phyloP scores from a whole-genome alignment of 2,329 filamentous ascomycete species.

The Elsinoe batatas region DNA sequence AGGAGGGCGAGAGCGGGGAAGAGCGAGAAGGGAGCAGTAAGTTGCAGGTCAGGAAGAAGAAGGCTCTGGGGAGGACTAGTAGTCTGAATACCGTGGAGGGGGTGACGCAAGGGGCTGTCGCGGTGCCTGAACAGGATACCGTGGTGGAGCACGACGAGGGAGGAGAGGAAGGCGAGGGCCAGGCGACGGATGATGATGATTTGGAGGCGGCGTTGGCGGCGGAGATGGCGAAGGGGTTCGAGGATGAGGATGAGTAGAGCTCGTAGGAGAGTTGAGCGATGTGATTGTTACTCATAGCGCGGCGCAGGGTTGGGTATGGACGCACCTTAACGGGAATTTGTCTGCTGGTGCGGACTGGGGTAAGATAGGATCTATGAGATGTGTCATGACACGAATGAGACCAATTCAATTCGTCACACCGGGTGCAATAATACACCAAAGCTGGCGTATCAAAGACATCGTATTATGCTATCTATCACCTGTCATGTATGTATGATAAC shows the following conservation, averaged over 20 bases:
- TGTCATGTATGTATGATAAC: background rate
- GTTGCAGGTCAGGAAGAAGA: constrained; percentile 39
- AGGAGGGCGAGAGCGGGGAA: constrained; percentile 35
- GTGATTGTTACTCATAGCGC: constrained; percentile 4
- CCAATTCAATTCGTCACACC: background rate
- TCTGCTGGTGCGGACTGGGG: background rate
- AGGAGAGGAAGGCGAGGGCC: constrained; percentile 31
- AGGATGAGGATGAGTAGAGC: constrained; percentile 31
- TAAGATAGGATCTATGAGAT: constrained; percentile 8
- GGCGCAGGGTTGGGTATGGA: background rate
- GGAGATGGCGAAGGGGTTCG: constrained; percentile 29
- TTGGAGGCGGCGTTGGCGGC: constrained; percentile 47
- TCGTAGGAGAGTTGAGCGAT: constrained; percentile 20
- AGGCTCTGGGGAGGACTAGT: constrained; percentile 37
- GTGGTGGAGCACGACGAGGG: constrained; percentile 21
- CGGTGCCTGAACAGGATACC: constrained; percentile 29
- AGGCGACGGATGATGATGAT: constrained; percentile 35
- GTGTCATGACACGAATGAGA: constrained; percentile 10
- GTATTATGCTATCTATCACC: background rate
- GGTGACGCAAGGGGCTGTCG: constrained; percentile 26
- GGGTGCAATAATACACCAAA: background rate
- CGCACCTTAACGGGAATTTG: background rate
- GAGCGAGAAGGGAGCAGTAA: constrained; percentile 27
- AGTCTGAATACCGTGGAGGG: constrained; percentile 36
- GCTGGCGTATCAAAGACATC: background rate